Conservation (phyloP, 139 green algal genomes). For the Trebouxia sp. region DNA sequence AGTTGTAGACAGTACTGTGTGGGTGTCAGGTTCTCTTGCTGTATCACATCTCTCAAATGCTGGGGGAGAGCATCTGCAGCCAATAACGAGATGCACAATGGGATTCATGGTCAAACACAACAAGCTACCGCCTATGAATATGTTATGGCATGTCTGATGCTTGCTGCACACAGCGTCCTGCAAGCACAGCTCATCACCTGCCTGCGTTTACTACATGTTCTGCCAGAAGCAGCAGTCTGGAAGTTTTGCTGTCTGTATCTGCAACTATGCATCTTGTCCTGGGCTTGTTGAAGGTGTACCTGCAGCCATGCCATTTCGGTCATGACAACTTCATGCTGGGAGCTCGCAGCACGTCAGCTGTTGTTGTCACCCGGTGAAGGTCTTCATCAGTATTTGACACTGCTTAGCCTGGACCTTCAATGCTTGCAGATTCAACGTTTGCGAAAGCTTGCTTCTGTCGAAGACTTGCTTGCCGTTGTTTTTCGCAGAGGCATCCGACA, state of each 20-base stretch:
- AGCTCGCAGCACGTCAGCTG: neutral
- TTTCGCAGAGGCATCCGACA: neutral
- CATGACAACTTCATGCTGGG: neutral
- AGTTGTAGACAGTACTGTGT: constrained; percentile 49
- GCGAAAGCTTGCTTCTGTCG: constrained; percentile 49
- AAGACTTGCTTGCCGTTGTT: neutral
- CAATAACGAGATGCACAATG: no score
- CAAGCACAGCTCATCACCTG: neutral
- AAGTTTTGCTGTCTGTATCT: constrained; percentile 39
- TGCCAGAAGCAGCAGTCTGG: constrained; percentile 71
- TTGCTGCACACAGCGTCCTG: no score
- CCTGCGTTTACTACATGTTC: constrained; percentile 39
- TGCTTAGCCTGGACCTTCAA: constrained; percentile 57
- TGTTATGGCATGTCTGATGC: no score
- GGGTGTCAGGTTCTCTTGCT: constrained; percentile 18
- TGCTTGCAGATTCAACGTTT: constrained; percentile 52
- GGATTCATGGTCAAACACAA: no score
- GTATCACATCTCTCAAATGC: constrained; percentile 8
- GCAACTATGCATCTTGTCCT: constrained; percentile 63
- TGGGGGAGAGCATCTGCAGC: neutral
- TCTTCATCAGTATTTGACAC: constrained; percentile 65
- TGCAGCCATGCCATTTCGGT: constrained; percentile 33
- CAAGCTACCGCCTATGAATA: no score
- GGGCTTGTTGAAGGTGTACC: constrained; percentile 69
- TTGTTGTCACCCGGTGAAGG: constrained; percentile 38